These are phyloP conservation scores for Globisporangium irregulare DNA, from an alignment of 352 stramenopile species.

Conservation along the genomic window DNA sequence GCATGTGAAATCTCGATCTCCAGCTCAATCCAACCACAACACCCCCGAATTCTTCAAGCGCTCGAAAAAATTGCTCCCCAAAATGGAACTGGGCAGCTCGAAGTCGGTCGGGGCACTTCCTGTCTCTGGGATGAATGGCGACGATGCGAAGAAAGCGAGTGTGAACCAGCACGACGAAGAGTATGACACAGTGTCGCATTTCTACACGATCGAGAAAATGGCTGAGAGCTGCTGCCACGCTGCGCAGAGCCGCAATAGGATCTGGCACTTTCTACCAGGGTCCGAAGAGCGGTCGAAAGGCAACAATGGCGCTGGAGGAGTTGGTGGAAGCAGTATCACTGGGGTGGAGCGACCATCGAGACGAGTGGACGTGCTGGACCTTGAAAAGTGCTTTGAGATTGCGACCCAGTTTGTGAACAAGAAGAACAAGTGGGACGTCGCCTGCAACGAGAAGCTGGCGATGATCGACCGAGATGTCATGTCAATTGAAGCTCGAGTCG, in stretches of 20 bases:
- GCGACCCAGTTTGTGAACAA: conserved; percentile 62
- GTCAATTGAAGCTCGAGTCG: conserved; percentile 46
- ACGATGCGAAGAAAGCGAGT: conserved; percentile 16
- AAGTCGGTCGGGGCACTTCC: not conserved
- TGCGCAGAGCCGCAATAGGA: conserved; percentile 66
- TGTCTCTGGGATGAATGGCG: not conserved
- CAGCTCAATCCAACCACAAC: conserved; percentile 6
- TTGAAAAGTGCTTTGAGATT: conserved; percentile 65
- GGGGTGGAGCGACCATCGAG: conserved; percentile 59
- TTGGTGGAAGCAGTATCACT: conserved; percentile 39
- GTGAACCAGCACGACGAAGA: conserved; percentile 27
- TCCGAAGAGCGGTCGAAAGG: conserved; percentile 58
- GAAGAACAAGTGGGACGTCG: conserved; percentile 41
- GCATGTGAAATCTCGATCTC: not conserved
- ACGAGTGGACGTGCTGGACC: conserved; percentile 62
- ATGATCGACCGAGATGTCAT: conserved; percentile 72
- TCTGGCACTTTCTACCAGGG: conserved; percentile 68
- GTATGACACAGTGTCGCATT: conserved; percentile 49
- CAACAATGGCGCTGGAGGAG: conserved; percentile 34
- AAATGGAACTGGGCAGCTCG: conserved; percentile 12
- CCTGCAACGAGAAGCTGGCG: conserved; percentile 41
- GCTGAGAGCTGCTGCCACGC: conserved; percentile 67
- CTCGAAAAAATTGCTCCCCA: conserved; percentile 17
- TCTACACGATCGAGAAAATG: conserved; percentile 80
- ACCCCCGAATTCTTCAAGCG: conserved; percentile 2